These are phyloP conservation scores for Plenodomus biglobosus DNA, from an alignment of 2,329 filamentous ascomycete species.

Conservation along the genomic window DNA sequence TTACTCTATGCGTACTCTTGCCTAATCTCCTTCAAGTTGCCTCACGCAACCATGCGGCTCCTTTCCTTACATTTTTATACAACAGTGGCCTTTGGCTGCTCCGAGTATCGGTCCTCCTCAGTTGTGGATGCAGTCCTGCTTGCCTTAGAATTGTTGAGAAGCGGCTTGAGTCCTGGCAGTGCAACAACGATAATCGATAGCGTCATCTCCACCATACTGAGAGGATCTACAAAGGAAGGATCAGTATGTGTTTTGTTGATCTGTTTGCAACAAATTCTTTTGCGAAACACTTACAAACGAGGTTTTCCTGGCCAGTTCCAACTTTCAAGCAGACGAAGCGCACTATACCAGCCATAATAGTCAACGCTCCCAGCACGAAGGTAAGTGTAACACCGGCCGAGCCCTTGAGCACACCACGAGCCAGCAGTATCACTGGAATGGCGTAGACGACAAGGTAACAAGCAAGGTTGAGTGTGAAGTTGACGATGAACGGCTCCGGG, in stretches of 20 bases:
- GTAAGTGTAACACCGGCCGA: slow-evolving; percentile 19
- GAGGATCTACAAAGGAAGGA: slow-evolving; percentile 6
- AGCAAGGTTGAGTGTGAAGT: slow-evolving; percentile 26
- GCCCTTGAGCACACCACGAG: slow-evolving; percentile 8
- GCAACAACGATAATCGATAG: slow-evolving; percentile 27
- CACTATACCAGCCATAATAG: slow-evolving; percentile 21
- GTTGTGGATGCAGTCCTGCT: neutral
- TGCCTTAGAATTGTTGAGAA: neutral
- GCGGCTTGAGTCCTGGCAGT: slow-evolving; percentile 22
- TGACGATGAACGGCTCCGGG: slow-evolving; percentile 27
- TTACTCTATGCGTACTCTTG: too few species aligned
- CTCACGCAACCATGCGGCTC: too few species aligned
- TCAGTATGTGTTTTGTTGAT: neutral
- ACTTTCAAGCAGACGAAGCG: slow-evolving; percentile 21
- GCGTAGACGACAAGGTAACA: slow-evolving; percentile 24
- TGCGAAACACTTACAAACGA: slow-evolving; percentile 28
- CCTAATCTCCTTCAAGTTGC: too few species aligned
- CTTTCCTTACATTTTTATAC: too few species aligned
- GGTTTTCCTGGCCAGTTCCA: slow-evolving; percentile 24
- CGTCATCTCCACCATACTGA: slow-evolving; percentile 28
- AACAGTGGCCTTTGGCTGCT: neutral
- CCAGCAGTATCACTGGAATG: slow-evolving; percentile 14
- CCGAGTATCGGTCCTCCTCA: neutral
- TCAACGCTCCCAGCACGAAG: slow-evolving; percentile 20
- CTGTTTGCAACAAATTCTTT: too few species aligned